A percentile compares a stretch with the other conserved stretches of the same genome.
phyloP scores from a whole-genome alignment of 257 asterid genomes.

The Penstemon barbatus region DNA sequence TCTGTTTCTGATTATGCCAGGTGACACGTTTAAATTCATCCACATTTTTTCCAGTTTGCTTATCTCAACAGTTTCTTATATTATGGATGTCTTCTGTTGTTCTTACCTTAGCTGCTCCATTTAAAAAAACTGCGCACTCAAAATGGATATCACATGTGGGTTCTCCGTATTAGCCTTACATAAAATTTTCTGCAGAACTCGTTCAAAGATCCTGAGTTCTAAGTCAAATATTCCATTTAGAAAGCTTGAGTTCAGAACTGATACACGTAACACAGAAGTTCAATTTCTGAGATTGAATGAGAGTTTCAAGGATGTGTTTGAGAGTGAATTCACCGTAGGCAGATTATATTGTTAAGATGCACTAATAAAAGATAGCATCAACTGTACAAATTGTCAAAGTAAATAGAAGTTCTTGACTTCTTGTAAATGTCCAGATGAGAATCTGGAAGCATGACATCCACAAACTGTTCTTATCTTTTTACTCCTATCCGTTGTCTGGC shows the following conservation, averaged over 20 bases:
- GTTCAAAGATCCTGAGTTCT: constrained; percentile 1
- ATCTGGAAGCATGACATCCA: not conserved
- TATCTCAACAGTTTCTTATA: too few species aligned
- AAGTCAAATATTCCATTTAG: not conserved
- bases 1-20: not conserved
- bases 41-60: too few species aligned
- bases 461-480: constrained; percentile 4
- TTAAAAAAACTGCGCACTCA: not conserved
- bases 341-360: constrained; percentile 1
- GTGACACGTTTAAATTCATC: constrained; percentile 12
- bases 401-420: constrained; percentile 1
- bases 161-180: too few species aligned
- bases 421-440: constrained; percentile 2
- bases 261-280: not conserved
- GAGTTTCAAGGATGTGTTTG: not conserved
- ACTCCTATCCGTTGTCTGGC: not conserved
- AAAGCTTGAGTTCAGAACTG: too few species aligned
- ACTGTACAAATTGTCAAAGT: not conserved
- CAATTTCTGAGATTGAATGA: constrained; percentile 10
- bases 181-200: not conserved
- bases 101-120: constrained; percentile 17
- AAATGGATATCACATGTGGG: too few species aligned
- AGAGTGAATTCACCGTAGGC: not conserved
- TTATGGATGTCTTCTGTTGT: not conserved
- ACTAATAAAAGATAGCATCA: not conserved